Conservation (phyloP, 2,329 filamentous ascomycete genomes). For the Aspergillus fumigatiaffinis region DNA sequence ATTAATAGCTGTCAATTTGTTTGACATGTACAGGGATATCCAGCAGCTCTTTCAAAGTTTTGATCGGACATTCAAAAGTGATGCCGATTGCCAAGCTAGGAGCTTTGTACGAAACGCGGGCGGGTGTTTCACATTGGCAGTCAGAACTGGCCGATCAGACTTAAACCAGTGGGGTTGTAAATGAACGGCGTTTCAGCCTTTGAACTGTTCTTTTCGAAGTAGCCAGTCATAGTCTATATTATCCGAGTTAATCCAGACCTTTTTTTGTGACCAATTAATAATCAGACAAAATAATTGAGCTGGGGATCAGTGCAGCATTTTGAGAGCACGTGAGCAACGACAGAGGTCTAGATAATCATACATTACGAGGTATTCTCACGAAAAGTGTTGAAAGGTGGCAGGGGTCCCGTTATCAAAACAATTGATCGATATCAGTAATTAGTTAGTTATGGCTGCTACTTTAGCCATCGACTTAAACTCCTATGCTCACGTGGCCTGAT, state of each 20-base stretch:
- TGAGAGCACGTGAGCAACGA: background rate
- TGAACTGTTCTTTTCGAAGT: background rate
- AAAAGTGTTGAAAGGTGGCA: background rate
- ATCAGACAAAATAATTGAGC: background rate
- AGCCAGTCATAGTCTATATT: background rate
- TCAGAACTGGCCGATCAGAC: background rate
- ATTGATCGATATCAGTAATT: background rate
- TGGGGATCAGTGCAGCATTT: background rate
- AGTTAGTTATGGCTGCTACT: background rate
- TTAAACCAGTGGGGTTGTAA: background rate
- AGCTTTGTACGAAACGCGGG: background rate
- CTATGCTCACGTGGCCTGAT: background rate
- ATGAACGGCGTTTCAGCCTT: background rate
- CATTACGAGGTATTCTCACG: background rate
- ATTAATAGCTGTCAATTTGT: background rate
- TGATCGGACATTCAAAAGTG: background rate
- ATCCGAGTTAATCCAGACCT: background rate
- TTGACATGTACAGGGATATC: background rate
- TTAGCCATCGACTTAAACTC: background rate
- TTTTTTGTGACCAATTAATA: background rate
- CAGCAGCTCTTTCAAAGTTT: background rate
- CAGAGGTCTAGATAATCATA: no score
- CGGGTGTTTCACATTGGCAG: slow-evolving; percentile 7
- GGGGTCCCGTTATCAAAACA: background rate
- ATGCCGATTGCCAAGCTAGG: background rate